Base-by-base conservation (phyloP, 768 basidiomycete species). In the Tricholoma furcatifolium region DNA sequence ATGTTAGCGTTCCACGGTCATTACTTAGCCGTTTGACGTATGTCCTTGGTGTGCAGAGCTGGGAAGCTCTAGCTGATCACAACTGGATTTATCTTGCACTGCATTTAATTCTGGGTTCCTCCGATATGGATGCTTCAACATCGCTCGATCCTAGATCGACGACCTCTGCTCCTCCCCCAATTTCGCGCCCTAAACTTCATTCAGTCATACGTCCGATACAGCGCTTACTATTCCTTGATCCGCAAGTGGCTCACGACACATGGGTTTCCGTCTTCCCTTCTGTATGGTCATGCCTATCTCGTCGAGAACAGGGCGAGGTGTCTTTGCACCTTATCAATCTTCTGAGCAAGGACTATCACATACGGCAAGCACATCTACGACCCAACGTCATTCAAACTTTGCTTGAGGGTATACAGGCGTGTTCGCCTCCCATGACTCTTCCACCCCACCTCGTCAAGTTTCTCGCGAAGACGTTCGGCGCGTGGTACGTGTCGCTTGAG, bases 391-490 rank as follows among this genome's bases (percentile, higher is more conserved):
- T 98, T 42, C 89, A 97, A 65, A 93, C 93, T 0, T 76, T 99
- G 24, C 84, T 99, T 20, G 80, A 81, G 17, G 92, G 92, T 1
- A 78, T 91, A 38, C 84, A 91, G 36, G 82, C 86, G n/a, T 97
- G 95, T 66, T 82, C 77, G 7, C 93, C 95, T 5, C 81, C 89
- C 0, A 87, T 97, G 79, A 84, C 82, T 27, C 78, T 99, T 2
- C 97, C 97, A 7, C 95, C 97, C 10, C 90, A 96, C 62, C 83
- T 99, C 32, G 80, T 98, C 60, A 98, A 98, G 66, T 99, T 94
- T 66, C 84, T 98, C 31, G 93, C 91, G 15, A 97, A 98, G 71
- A 92, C 92, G 0, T 99, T 90, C 68, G 87, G 92, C 35, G 91
- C 91, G n/a, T 98, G 96, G 95, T 90, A 97, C 66, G 82, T 88